Base-by-base conservation (phyloP, 2,329 filamentous ascomycete species). In the Epichloe coenophiala region DNA sequence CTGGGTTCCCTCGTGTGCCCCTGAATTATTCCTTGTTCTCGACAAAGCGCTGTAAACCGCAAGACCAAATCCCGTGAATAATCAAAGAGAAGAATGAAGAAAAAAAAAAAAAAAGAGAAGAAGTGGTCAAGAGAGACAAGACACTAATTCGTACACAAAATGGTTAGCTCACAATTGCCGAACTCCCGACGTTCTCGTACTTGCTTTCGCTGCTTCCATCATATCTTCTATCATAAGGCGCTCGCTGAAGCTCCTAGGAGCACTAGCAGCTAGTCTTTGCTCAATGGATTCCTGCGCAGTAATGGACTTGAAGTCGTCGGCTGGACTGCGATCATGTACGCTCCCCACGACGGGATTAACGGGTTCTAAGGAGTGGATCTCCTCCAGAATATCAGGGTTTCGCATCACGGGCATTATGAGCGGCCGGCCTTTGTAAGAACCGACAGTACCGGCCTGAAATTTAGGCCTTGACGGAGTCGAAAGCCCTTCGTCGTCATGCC, bases 401-500 rank as follows among this genome's bases (percentile, higher is more conserved):
- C 68, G 69, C 43, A 80, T 69, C 13, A 78, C 66, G 2, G 73
- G 70, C 65, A 78, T 75, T 37, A 70, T 66, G 45, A 80, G 71
- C 13, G 75, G 69, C 19, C 69, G 69, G 41, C 76, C 76, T 57
- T 71, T 76, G 56, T 76, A 78, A n/a, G 75, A 78, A 3, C 75
- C 75, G 13, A 75, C 60, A 6, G 72, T 73, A 17, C 68, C 68
- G 21, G 66, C 60, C 42, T 66, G 60, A 48, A 66, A 66, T 44
- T 63, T 66, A 45, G 66, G 57, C 4, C 57, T 57, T 3, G 66
- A 60, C 11, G 65, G 60, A n/a, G 62, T 61, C 41, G 59, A 53
- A 23, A 59, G 58, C 50, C 62, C 65, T 45, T 60, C 53, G 37
- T 47, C 49, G 23, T 15, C 13, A 9, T n/a, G 19, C 23, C 12